A percentile compares a stretch with the other conserved stretches of the same genome.
Evolutionary conservation across 306 rosid genomes (phyloP).

Genomic region (Acacia crassicarpa): DNA sequence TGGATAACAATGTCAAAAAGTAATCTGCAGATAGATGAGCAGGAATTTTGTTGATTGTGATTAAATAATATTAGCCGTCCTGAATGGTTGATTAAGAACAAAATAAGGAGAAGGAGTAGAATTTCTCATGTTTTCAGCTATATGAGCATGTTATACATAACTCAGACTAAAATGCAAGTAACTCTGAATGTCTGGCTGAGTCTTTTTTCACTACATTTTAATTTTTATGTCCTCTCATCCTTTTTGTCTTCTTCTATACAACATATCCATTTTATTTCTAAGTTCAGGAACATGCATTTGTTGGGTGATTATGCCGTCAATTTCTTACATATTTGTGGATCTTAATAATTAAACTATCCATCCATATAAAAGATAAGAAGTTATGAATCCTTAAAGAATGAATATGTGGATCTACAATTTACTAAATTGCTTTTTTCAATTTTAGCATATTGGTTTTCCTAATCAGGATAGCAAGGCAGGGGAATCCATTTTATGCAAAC

Average conservation of each 20-base stretch:
- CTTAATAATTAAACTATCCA: background rate
- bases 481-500: background rate
- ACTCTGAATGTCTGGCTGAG: background rate
- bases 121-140: background rate
- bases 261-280: background rate
- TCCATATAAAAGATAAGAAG: background rate
- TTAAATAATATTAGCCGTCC: background rate
- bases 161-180: background rate
- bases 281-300: background rate
- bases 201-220: background rate
- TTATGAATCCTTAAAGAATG: background rate
- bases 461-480: background rate
- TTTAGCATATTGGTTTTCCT: background rate
- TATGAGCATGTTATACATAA: background rate
- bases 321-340: no score
- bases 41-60: background rate
- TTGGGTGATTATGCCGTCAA: no score
- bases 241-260: background rate
- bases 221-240: background rate
- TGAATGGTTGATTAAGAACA: background rate
- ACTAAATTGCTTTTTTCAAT: background rate
- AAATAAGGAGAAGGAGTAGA: background rate
- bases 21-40: background rate
- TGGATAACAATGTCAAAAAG: background rate
- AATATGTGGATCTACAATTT: background rate